Conservation (phyloP, 345 rosid species). For the Rhizophora mangle region DNA sequence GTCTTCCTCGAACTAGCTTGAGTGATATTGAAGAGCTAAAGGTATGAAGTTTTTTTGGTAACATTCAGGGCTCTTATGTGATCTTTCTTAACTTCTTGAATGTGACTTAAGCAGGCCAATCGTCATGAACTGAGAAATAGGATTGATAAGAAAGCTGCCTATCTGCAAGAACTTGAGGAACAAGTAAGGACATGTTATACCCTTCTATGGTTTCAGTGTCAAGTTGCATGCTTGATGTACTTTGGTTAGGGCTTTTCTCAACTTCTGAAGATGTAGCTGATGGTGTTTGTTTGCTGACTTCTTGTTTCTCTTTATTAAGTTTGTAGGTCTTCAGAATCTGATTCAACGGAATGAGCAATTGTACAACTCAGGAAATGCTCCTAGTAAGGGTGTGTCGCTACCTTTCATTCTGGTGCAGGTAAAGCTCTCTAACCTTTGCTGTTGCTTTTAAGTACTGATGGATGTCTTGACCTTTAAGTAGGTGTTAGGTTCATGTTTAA, state of each 20-base stretch:
- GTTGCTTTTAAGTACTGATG: neutral
- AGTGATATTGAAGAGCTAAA: conserved; percentile 91
- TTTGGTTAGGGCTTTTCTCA: conserved; percentile 6
- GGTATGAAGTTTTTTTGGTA: conserved; percentile 41
- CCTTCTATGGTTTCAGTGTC: conserved; percentile 13
- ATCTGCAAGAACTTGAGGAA: conserved; percentile 87
- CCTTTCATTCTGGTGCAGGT: conserved; percentile 99
- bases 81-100: conserved; percentile 16
- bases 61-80: conserved; percentile 19
- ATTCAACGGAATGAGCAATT: conserved; percentile 77
- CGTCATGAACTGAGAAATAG: conserved; percentile 67
- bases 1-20: conserved; percentile 91
- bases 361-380: conserved; percentile 74
- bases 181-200: conserved; percentile 55
- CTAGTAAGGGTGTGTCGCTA: conserved; percentile 84
- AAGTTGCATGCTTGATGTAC: conserved; percentile 7
- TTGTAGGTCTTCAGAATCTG: conserved; percentile 81
- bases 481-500: neutral
- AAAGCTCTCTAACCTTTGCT: conserved; percentile 20
- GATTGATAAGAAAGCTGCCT: conserved; percentile 86
- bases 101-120: conserved; percentile 49
- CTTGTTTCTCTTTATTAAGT: conserved; percentile 43
- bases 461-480: neutral
- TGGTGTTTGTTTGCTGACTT: conserved; percentile 8
- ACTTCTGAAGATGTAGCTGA: conserved; percentile 10